A percentile compares a stretch with the other conserved stretches of the same genome.
These are phyloP conservation scores for Citrus sinensis DNA, from an alignment of 345 rosid species.

Conservation along the genomic window DVS_A1.0 CM039164.1:3751001-3751500, in stretches of 20 bases:
- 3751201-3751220: not conserved
- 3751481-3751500: not conserved
- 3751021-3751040: not conserved
- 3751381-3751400: not conserved
- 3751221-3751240: not conserved
- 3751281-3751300: not conserved
- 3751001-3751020: not conserved
- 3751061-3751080: not conserved
- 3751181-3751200: not conserved
- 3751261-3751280: not conserved
- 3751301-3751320: not conserved
- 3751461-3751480: not conserved
- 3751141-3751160: not conserved
- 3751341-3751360: not conserved
- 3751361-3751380: not conserved
- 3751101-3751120: not conserved
- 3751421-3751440: not conserved
- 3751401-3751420: not conserved
- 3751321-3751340: not conserved
- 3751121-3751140: not conserved
- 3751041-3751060: not conserved
- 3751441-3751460: not conserved
- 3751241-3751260: not conserved
- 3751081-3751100: too few relatives aligned
- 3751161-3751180: too few relatives aligned